These are phyloP conservation scores for Cyberlindnera xylosilytica DNA, from an alignment of 805 yeast genomes.

Conservation along the genomic window DNA sequence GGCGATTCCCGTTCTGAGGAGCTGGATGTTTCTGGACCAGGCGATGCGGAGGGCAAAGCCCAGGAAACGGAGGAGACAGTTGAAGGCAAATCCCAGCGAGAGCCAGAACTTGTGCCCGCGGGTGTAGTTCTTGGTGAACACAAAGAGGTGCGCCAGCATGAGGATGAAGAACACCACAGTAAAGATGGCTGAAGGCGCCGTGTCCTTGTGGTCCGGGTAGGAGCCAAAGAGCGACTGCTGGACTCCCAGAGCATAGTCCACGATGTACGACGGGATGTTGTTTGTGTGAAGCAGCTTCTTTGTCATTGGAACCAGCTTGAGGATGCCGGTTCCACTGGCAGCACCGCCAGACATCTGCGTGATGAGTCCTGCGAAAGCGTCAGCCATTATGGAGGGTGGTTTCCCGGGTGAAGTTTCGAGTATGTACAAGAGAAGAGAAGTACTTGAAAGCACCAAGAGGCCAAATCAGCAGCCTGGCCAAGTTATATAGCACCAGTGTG, in stretches of 20 bases:
- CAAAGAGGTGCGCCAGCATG: constrained; percentile 40
- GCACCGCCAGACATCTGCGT: constrained; percentile 36
- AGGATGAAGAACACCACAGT: constrained; percentile 49
- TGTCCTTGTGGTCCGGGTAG: constrained; percentile 51
- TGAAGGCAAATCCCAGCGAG: constrained; percentile 50
- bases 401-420: not conserved
- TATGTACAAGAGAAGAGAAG: too few relatives aligned
- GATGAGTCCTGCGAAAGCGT: constrained; percentile 6
- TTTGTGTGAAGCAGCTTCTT: constrained; percentile 34
- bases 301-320: constrained; percentile 31
- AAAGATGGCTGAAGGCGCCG: constrained; percentile 60
- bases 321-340: constrained; percentile 49
- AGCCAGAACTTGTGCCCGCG: constrained; percentile 63
- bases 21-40: constrained; percentile 55
- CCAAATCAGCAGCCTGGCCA: too few relatives aligned
- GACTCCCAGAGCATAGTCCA: constrained; percentile 33
- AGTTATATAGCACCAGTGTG: too few relatives aligned
- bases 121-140: constrained; percentile 45
- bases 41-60: constrained; percentile 57
- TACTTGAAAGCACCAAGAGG: too few relatives aligned
- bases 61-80: constrained; percentile 48
- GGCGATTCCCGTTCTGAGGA: constrained; percentile 49
- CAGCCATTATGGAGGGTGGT: not conserved
- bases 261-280: constrained; percentile 38
- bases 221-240: constrained; percentile 61